Evolutionary conservation across 2,329 filamentous ascomycete genomes (phyloP).

Genomic region (Cladosporium halotolerans): DNA sequence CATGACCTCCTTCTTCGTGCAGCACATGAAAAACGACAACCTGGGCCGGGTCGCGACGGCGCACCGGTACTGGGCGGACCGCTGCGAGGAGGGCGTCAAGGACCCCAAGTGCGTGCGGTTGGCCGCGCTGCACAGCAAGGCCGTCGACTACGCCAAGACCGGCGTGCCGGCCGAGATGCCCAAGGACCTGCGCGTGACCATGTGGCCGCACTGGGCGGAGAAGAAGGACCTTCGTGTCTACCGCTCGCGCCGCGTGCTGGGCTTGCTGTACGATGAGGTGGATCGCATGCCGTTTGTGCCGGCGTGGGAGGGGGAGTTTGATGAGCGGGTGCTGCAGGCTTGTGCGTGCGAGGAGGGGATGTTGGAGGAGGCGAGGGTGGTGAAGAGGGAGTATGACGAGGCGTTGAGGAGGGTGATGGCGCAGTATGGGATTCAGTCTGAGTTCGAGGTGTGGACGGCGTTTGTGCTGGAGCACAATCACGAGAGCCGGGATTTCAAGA

Average conservation of each 20-base stretch:
- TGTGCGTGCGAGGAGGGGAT: slow-evolving; percentile 52
- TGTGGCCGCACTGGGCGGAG: slow-evolving; percentile 86
- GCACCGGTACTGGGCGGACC: slow-evolving; percentile 73
- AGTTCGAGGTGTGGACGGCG: slow-evolving; percentile 87
- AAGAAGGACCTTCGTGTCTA: slow-evolving; percentile 49
- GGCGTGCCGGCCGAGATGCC: slow-evolving; percentile 69
- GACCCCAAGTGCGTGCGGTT: slow-evolving; percentile 64
- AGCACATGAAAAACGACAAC: slow-evolving; percentile 85
- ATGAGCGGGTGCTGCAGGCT: slow-evolving; percentile 62
- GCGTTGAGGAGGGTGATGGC: slow-evolving; percentile 73
- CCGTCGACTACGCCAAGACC: slow-evolving; percentile 92
- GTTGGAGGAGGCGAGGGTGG: slow-evolving; percentile 52
- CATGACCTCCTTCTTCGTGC: slow-evolving; percentile 78
- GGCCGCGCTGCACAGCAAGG: slow-evolving; percentile 76
- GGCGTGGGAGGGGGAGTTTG: slow-evolving; percentile 66
- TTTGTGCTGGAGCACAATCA: slow-evolving; percentile 73
- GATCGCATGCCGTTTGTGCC: slow-evolving; percentile 63
- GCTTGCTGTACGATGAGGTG: slow-evolving; percentile 75
- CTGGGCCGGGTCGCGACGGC: slow-evolving; percentile 73
- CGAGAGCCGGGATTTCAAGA: slow-evolving; percentile 72
- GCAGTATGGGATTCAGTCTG: slow-evolving; percentile 74
- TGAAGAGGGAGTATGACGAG: slow-evolving; percentile 75
- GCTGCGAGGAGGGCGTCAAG: slow-evolving; percentile 55
- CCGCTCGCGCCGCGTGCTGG: slow-evolving; percentile 64
- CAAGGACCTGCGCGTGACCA: slow-evolving; percentile 51